Conservation (phyloP, 164 flowering plant genomes). For the Liquidambar formosana region DNA sequence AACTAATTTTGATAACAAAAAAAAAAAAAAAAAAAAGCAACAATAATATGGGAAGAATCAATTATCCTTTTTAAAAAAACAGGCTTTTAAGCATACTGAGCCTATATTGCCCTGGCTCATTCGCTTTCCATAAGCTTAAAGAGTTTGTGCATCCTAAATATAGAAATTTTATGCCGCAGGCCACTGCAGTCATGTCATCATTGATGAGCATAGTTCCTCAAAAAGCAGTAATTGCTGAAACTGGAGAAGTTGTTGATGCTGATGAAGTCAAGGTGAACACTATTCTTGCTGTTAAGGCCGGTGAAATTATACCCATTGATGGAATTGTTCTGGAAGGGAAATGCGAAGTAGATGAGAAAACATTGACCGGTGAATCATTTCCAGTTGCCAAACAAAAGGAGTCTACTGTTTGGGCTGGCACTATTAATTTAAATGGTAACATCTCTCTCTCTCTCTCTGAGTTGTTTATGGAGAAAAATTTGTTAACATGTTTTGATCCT, state of each 20-base stretch:
- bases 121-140: no score
- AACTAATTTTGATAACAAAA: no score
- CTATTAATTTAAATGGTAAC: conserved; percentile 87
- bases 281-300: conserved; percentile 78
- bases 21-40: no score
- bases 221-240: conserved; percentile 77
- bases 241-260: conserved; percentile 61
- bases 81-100: no score
- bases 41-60: no score
- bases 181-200: conserved; percentile 71
- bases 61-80: no score
- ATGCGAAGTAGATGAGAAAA: conserved; percentile 87
- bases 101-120: no score
- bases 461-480: background rate
- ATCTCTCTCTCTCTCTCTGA: background rate
- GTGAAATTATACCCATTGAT: conserved; percentile 81
- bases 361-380: conserved; percentile 80
- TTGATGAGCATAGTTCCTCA: conserved; percentile 79
- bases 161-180: conserved; percentile 33
- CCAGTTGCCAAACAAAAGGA: conserved; percentile 75
- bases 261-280: conserved; percentile 68
- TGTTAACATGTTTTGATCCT: background rate
- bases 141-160: background rate
- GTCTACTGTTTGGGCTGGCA: conserved; percentile 86
- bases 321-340: conserved; percentile 79